Percentiles rank a stretch among this genome's conserved stretches.
These are phyloP conservation scores for Wallacemonas sp. DNA, from an alignment of 208 protist species.

Conservation along the genomic window DNA sequence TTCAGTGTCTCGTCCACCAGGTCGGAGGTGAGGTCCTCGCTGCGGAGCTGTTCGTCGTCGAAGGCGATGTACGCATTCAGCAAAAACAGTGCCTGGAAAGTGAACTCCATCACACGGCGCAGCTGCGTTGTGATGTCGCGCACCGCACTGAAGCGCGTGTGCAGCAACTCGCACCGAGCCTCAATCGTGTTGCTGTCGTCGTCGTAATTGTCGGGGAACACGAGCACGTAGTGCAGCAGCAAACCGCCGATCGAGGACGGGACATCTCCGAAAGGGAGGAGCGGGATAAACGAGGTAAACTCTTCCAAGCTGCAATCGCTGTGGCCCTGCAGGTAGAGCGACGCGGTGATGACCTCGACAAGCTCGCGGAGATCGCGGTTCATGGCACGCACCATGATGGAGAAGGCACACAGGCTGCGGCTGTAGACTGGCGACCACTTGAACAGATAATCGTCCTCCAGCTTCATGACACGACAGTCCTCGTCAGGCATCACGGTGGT, in stretches of 20 bases:
- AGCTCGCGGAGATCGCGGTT: slow-evolving; percentile 78
- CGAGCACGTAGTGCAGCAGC: slow-evolving; percentile 85
- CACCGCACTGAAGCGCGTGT: slow-evolving; percentile 67
- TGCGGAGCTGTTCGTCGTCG: slow-evolving; percentile 26
- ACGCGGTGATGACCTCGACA: slow-evolving; percentile 74
- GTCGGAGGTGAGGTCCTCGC: slow-evolving; percentile 23
- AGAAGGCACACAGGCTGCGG: slow-evolving; percentile 81
- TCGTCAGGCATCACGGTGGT: neutral
- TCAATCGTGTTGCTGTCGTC: slow-evolving; percentile 51
- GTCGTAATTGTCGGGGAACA: slow-evolving; percentile 83
- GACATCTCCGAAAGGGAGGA: slow-evolving; percentile 71
- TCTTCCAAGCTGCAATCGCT: slow-evolving; percentile 61
- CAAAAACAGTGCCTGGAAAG: slow-evolving; percentile 70
- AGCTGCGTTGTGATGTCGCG: slow-evolving; percentile 58
- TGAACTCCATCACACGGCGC: slow-evolving; percentile 76
- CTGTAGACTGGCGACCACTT: slow-evolving; percentile 87
- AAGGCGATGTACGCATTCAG: slow-evolving; percentile 63
- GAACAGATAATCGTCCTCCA: slow-evolving; percentile 30
- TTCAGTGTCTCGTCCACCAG: slow-evolving; percentile 53
- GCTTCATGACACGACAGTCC: neutral
- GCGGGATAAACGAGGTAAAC: slow-evolving; percentile 40
- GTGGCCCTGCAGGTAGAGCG: slow-evolving; percentile 60
- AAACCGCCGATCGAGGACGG: slow-evolving; percentile 76
- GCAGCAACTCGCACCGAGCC: slow-evolving; percentile 59
- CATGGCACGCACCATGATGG: slow-evolving; percentile 73